A percentile compares a stretch with the other conserved stretches of the same genome.
These are phyloP conservation scores for Rubia yunnanensis DNA, from an alignment of 257 asterid genomes.

Conservation along the genomic window DNA sequence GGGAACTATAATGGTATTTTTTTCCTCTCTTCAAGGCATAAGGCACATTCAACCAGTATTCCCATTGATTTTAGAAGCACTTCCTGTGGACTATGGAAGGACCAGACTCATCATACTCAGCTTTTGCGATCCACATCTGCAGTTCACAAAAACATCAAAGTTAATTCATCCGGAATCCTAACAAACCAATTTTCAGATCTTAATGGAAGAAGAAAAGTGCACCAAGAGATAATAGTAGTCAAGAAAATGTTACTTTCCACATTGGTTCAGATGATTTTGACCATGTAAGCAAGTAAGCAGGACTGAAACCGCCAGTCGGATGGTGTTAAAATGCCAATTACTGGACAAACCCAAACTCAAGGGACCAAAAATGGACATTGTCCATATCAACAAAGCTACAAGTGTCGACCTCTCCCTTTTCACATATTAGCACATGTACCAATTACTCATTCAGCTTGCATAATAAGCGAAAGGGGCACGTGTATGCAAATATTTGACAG, in stretches of 20 bases:
- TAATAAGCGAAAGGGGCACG: not conserved
- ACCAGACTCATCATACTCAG: constrained; percentile 31
- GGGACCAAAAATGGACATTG: too few species aligned
- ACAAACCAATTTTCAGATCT: not conserved
- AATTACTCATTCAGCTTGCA: not conserved
- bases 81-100: constrained; percentile 32
- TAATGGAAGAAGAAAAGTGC: not conserved
- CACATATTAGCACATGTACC: not conserved
- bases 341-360: too few species aligned
- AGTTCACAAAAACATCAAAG: not conserved
- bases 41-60: constrained; percentile 6
- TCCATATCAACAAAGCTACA: too few species aligned
- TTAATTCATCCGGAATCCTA: not conserved
- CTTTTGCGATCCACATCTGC: constrained; percentile 41
- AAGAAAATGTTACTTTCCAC: not conserved
- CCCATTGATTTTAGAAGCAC: constrained; percentile 19
- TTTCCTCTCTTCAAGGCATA: not conserved
- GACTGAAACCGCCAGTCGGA: not conserved
- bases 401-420: too few species aligned
- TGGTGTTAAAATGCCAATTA: too few species aligned
- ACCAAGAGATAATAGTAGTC: not conserved
- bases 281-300: not conserved
- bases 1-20: not conserved
- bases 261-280: not conserved
- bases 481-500: not conserved